Base-by-base conservation (phyloP, 257 asterid species). In the Rhazya stricta region DNA sequence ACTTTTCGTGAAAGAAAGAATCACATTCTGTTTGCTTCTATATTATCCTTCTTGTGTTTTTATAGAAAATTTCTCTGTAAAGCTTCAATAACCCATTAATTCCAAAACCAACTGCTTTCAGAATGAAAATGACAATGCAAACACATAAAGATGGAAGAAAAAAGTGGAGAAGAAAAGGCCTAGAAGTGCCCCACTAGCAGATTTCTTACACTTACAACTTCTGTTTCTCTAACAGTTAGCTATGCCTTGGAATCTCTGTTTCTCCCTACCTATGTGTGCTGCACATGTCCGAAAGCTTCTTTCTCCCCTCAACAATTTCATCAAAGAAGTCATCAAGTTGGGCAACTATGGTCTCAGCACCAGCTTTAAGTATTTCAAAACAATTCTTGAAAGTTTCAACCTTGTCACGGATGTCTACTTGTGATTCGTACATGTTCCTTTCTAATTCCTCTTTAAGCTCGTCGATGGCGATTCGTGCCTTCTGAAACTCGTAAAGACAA, bases 311-410 rank as follows among this genome's bases (percentile, higher is more conserved):
- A 76, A 92, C 97, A 66, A 92, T 90, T 74, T 92, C 97, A 83
- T 91, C 97, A 79, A 91, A 91, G 83, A 91, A 88, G 71, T 91
- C 97, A 85, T 91, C 97, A 75, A 91, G 85, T 77, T 92, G 97
- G 3, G 88, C 94, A 72, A 88, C 80, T 58, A 92, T 78, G 27
- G 86, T 80, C 80, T 90, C 96, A 30, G 84, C 86, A 78, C 96
- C 97, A 82, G 85, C 73, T 69, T 89, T 89, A 88, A 92, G 80
- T 77, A 50, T 81, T 77, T 74, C 93, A 79, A 88, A 84, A 58
- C 90, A 89, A 69, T 81, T 85, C 83, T 81, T 92, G 84, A 92
- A 86, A 50, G 69, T 81, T 53, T 84, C 89, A 63, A 80, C 82
- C 79, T 86, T 89, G 9, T 80, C 92, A 54, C 74, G 67, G 60